Percentiles rank a stretch among this genome's conserved stretches.
These are phyloP conservation scores for Camelina sativa DNA, from an alignment of 345 rosid genomes.

Conservation along the genomic window DNA sequence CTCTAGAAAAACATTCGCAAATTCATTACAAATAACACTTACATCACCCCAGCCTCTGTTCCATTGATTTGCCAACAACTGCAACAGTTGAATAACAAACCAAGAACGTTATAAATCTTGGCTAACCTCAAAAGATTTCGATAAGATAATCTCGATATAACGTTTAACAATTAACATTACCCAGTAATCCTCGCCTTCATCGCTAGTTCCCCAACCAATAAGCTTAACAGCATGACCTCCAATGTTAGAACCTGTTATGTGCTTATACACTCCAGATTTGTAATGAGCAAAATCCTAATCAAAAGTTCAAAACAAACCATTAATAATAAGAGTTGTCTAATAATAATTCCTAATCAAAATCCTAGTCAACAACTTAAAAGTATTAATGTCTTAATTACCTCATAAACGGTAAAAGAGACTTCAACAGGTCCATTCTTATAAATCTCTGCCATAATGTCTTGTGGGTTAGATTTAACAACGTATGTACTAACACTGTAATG, in stretches of 20 bases:
- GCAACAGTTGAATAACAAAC: constrained; percentile 34
- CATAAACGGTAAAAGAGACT: constrained; percentile 88
- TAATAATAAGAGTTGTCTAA: neutral
- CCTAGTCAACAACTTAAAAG: neutral
- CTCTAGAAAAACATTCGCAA: neutral
- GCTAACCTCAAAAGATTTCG: neutral
- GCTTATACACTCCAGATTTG: constrained; percentile 91
- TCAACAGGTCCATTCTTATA: constrained; percentile 93
- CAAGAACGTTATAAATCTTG: neutral
- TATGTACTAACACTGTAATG: constrained; percentile 78
- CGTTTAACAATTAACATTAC: constrained; percentile 44
- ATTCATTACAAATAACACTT: constrained; percentile 40
- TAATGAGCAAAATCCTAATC: constrained; percentile 93
- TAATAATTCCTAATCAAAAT: no score
- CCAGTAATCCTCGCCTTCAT: constrained; percentile 91
- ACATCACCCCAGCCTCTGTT: constrained; percentile 94
- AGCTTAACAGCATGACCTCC: constrained; percentile 98
- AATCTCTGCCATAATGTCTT: constrained; percentile 84
- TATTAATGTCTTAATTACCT: constrained; percentile 50
- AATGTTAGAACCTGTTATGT: constrained; percentile 67
- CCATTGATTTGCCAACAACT: constrained; percentile 98
- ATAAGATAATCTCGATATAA: neutral
- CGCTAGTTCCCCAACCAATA: constrained; percentile 95
- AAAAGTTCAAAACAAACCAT: constrained; percentile 5
- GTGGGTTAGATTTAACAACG: constrained; percentile 67